Base-by-base conservation (phyloP, 805 yeast species). In the Candida montana region DNA sequence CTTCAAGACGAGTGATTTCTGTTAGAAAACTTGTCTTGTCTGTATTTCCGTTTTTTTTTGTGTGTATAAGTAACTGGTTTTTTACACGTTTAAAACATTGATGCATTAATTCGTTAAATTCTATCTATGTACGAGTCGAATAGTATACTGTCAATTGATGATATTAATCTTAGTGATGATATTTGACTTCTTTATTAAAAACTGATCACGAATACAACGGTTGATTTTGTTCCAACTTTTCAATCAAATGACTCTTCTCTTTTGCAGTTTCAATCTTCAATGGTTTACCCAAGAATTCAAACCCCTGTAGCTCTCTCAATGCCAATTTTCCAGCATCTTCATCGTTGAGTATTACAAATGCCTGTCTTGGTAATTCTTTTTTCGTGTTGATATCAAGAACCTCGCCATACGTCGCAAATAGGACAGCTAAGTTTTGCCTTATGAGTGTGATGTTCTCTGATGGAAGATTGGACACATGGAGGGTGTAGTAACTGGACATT, bases 381-480 rank as follows among this genome's bases (percentile, higher is more conserved):
- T 69, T 65, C 20, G 72, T 55, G 36, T 67, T 59, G 10, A 84
- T 67, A 10, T 74, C 72, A 5, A 82, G 54, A 3, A 84, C 74
- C 53, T 81, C 88, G 0, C 88, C 89, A 57, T 69, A 81, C 1
- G 79, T 72, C 12, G 81, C 65, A 49, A 81, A 81, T 6, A 82
- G 54, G 16, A 82, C 52, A 52, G 75, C 81, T 11, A 84, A 61
- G 49, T 74, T 75, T 40, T 74, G 74, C 49, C 73, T 74, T 44
- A 81, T 51, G 20, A 67, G 59, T 1, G 53, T 37, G 1, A 62
- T 54, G 20, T 72, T 67, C 16, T 41, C 45, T 18, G 45, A 41
- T 16, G 45, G 41, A 3, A 41, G 35, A 23, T 41, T 41, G 4
- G 45, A 41, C 7, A 41, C 41, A 39, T 41, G 30, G 18, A 41